These are phyloP conservation scores for Fusarium pseudograminearum DNA, from an alignment of 2,329 filamentous ascomycete species.

Conservation along the genomic window DNA sequence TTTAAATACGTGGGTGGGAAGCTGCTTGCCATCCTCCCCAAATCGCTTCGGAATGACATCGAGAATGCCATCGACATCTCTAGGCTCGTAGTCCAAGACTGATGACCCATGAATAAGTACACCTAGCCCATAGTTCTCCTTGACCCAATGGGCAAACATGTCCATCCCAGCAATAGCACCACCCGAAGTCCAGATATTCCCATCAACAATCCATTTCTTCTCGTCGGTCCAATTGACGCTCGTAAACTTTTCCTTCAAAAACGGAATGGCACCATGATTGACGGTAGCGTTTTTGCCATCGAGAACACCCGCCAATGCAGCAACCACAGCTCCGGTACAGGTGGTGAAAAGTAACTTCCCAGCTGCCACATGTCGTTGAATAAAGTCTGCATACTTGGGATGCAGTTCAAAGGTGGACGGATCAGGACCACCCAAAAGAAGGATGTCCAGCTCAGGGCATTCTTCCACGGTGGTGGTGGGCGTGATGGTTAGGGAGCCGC, in stretches of 20 bases:
- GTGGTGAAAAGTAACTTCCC: constrained; percentile 54
- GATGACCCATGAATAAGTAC: constrained; percentile 40
- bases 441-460: constrained; percentile 54
- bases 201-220: constrained; percentile 59
- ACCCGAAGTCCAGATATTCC: constrained; percentile 60
- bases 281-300: constrained; percentile 59
- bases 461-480: constrained; percentile 51
- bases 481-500: constrained; percentile 34
- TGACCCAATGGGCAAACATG: constrained; percentile 57
- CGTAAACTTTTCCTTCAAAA: constrained; percentile 50
- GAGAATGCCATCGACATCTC: constrained; percentile 50
- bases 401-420: constrained; percentile 46
- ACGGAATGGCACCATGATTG: constrained; percentile 53
- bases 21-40: constrained; percentile 47
- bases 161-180: constrained; percentile 62
- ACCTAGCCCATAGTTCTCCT: constrained; percentile 51
- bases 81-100: constrained; percentile 53
- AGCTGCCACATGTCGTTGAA: constrained; percentile 51
- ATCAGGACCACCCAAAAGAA: constrained; percentile 53
- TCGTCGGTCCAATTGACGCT: constrained; percentile 59
- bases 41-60: constrained; percentile 48
- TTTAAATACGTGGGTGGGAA: constrained; percentile 40
- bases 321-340: constrained; percentile 53
- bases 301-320: constrained; percentile 53
- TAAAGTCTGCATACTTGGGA: constrained; percentile 49